Base-by-base conservation (phyloP, 805 yeast genomes). In the Metschnikowia amazonensis region DNA sequence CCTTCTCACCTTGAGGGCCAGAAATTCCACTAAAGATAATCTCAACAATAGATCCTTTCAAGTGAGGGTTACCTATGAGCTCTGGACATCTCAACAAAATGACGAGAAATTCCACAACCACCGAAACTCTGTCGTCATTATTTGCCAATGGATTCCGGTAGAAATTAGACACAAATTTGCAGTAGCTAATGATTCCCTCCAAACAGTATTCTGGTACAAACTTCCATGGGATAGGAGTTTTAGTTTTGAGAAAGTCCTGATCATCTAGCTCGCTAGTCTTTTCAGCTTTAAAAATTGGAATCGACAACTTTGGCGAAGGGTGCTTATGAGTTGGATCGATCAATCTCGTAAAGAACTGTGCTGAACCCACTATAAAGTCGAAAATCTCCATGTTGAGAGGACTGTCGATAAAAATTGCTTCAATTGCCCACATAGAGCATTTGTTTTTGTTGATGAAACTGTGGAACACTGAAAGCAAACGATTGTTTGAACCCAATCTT, bases 41-140 rank as follows among this genome's bases (percentile, higher is more conserved):
- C 61, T 92, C 96, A 17, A 88, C 85, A 42, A 94, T 68, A 57
- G 84, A 80, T 16, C 95, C 82, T 58, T 94, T 92, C 69, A 94
- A 75, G 69, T 94, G 97, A 0, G 99, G 99, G 59, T 94, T 94
- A 44, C 94, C 87, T 42, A 94, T 74, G 30, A 86, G 61, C 60
- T 86, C 94, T 1, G 94, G 90, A 60, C 94, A 86, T 62, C 97
- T 80, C 59, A 94, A 68, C 46, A 90, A 75, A 1, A 82, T 76
- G 14, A 89, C 82, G 0, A 84, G 73, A 62, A 89, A 82, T 52
- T 87, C 89, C 36, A 87, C 79, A 52, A 86, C 78, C 5, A 73
- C 66, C 28, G 70, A 66, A 42, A 84, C 62, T 53, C 84, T 79
- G 13, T 72, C 72, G 40, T 72, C 63, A 51, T 76, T 81, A 31